Base-by-base conservation (phyloP, 2,329 filamentous ascomycete genomes). In the Calonectria pteridis region DNA sequence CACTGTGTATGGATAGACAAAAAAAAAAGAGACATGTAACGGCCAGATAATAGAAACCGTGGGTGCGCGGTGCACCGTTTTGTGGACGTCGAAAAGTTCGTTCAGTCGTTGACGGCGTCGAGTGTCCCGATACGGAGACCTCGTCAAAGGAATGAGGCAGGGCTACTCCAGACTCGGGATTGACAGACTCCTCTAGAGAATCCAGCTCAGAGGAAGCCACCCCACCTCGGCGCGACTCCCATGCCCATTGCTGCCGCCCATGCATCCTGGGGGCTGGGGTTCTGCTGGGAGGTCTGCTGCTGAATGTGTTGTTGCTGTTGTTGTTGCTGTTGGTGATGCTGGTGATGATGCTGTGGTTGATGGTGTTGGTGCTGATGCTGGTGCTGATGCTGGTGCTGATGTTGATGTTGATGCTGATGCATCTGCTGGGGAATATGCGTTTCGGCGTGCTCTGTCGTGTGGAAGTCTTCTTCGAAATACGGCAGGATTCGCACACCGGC, bases 391-490 rank as follows among this genome's bases (percentile, higher is more conserved):
- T 77, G 76, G n/a, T 74, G 72, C 18, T 73, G 71, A 1, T 68
- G 64, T 11, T 76, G 75, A 6, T 70, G 40, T 29, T 76, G 29
- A 59, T 49, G 69, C 4, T 58, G 66, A 37, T 68, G 66, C 13
- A 68, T 53, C 29, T 59, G 66, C 51, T 46, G 66, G 11, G 77
- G 77, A 16, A 79, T 67, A 58, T 77, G 77, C 26, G 86, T 84
- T 9, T 80, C 79, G 4, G 82, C 84, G 69, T 87, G 86, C 55
- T 85, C 81, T 10, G 81, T 80, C 3, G 82, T 84, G 58, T 87
- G 86, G 75, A 86, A 85, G 67, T 87, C 85, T 71, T 87, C 86
- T 58, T 87, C 86, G 72, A 86, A 87, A 72, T 87, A 87, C 3
- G 84, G 81, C 14, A 83, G 76, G 11, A 87, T 76, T 66, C 81